Percentiles rank a stretch among this genome's conserved stretches.
These are phyloP conservation scores for Fusarium praegraminearum DNA, from an alignment of 2,329 filamentous ascomycete species.

Conservation along the genomic window DNA sequence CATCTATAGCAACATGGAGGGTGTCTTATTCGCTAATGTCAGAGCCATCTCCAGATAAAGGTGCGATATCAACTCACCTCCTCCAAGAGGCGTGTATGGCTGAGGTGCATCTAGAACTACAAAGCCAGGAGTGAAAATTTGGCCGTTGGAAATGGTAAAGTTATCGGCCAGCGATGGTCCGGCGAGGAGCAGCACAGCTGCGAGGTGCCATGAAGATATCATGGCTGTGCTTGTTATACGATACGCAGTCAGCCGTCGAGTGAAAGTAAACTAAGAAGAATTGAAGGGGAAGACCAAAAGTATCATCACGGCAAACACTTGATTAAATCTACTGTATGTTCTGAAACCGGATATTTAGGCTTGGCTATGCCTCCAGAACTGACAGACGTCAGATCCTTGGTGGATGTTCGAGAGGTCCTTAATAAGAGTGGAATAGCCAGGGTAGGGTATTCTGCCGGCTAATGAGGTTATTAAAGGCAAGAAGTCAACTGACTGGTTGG, in stretches of 20 bases:
- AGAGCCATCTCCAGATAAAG: background rate
- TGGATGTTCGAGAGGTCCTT: conserved; percentile 27
- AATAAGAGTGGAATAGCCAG: conserved; percentile 40
- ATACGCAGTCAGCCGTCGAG: background rate
- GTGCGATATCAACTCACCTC: conserved; percentile 59
- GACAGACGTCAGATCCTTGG: conserved; percentile 20
- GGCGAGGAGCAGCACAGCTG: conserved; percentile 42
- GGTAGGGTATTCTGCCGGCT: conserved; percentile 28
- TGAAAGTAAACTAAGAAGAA: background rate
- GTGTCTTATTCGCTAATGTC: conserved; percentile 52
- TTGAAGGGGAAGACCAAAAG: conserved; percentile 5
- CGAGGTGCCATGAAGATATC: conserved; percentile 20
- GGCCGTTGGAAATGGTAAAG: conserved; percentile 72
- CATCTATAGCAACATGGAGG: conserved; percentile 75
- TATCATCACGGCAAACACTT: conserved; percentile 2
- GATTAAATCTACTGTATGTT: conserved; percentile 20
- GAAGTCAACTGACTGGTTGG: background rate
- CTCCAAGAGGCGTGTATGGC: conserved; percentile 72
- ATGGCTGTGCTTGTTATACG: conserved; percentile 12
- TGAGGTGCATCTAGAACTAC: conserved; percentile 75
- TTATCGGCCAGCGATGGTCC: conserved; percentile 51
- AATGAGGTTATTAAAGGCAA: conserved; percentile 3
- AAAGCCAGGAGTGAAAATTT: conserved; percentile 77
- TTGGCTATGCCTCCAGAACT: conserved; percentile 14
- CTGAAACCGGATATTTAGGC: conserved; percentile 35